phyloP scores from a whole-genome alignment of 1,284 basidiomycete species.

The Lignosus rhinocerotis region DNA sequence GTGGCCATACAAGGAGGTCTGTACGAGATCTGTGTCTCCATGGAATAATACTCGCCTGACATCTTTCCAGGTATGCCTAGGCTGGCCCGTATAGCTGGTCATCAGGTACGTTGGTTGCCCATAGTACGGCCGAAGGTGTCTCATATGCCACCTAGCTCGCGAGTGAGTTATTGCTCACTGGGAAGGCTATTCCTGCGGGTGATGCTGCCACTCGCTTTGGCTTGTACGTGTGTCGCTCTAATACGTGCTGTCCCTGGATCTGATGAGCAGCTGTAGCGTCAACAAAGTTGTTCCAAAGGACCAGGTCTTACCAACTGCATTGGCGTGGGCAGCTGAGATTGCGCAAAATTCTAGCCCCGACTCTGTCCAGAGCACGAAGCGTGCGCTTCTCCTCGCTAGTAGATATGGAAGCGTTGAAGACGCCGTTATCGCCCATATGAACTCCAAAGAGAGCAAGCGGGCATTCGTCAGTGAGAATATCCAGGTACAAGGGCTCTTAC shows the following conservation, averaged over 20 bases:
- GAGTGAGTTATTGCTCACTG: constrained; percentile 76
- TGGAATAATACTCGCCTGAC: background rate
- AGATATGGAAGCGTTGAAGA: constrained; percentile 57
- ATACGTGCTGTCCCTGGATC: background rate
- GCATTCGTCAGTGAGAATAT: constrained; percentile 75
- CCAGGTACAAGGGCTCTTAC: constrained; percentile 44
- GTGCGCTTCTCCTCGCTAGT: constrained; percentile 55
- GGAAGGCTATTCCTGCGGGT: constrained; percentile 63
- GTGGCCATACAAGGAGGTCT: constrained; percentile 74
- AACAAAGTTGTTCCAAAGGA: constrained; percentile 64
- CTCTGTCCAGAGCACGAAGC: constrained; percentile 77
- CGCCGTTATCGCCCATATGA: constrained; percentile 49
- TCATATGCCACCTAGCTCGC: constrained; percentile 51
- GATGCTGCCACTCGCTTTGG: constrained; percentile 73
- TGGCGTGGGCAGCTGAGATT: constrained; percentile 65
- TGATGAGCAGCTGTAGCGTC: constrained; percentile 45
- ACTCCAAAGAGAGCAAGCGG: constrained; percentile 51
- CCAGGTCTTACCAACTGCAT: constrained; percentile 61
- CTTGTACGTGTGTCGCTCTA: constrained; percentile 55
- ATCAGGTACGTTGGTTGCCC: constrained; percentile 52
- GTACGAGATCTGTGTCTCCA: constrained; percentile 19
- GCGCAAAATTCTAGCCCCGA: constrained; percentile 70
- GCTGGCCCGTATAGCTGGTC: constrained; percentile 59
- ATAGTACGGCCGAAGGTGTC: background rate
- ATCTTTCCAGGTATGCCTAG: constrained; percentile 59